phyloP scores from a whole-genome alignment of 148 eudicot genomes.

The Chenopodium berlandieri region DNA sequence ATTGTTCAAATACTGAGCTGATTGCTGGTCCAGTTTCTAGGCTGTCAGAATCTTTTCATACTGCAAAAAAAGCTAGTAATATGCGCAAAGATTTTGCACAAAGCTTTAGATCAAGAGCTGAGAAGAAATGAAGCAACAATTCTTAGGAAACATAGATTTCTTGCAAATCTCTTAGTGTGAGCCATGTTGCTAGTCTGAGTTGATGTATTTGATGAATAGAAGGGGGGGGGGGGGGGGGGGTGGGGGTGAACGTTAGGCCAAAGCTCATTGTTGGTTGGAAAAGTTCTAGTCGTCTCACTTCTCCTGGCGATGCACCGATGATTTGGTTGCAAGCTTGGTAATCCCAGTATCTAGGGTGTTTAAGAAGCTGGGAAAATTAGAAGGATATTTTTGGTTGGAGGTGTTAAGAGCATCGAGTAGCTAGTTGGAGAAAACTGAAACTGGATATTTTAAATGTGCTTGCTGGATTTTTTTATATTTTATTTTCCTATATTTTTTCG shows the following conservation, averaged over 20 bases:
- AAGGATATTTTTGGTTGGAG: no score
- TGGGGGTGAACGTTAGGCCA: not conserved
- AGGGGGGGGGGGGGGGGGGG: not conserved
- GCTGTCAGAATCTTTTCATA: not conserved
- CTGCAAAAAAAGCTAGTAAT: not conserved
- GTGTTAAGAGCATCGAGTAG: no score
- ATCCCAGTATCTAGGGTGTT: not conserved
- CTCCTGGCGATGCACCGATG: no score
- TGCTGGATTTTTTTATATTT: no score
- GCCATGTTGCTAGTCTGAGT: no score
- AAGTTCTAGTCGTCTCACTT: not conserved
- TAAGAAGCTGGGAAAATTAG: not conserved
- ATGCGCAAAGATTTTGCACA: conserved; percentile 1
- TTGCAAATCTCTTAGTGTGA: no score
- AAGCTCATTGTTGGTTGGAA: not conserved
- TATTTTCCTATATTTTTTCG: no score
- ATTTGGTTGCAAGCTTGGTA: not conserved
- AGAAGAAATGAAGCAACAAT: no score
- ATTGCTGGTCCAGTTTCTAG: not conserved
- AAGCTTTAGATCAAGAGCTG: not conserved
- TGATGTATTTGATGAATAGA: not conserved
- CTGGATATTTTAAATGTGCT: no score
- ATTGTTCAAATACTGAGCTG: not conserved
- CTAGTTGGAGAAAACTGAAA: no score
- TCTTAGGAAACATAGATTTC: no score